Base-by-base conservation (phyloP, 2,329 filamentous ascomycete genomes). In the Didymella exigua region DNA sequence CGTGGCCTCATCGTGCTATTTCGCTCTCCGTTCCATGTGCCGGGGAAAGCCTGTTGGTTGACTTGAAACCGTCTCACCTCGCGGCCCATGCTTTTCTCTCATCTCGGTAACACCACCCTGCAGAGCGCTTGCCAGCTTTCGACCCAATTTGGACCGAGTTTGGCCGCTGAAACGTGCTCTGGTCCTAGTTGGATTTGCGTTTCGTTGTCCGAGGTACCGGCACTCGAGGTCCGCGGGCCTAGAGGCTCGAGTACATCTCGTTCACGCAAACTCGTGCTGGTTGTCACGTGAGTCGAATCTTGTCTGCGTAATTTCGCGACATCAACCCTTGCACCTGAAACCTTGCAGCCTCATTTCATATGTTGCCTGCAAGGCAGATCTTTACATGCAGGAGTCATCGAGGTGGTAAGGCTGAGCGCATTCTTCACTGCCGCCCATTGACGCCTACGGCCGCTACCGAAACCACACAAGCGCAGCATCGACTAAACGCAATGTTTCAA, bases 21-120 rank as follows among this genome's bases (percentile, higher is more conserved):
- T 58, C 56, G 46, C 49, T 50, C 46, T 50, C 52, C 60, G 66
- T 66, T 61, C 65, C 60, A 64, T 52, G 27, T 55, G 54, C 61
- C 58, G 61, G 67, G 63, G 60, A 59, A 62, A 51, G 61, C 63
- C 56, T 68, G 61, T 49, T 52, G 56, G 51, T 54, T 31, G 16
- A 46, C 40, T 62, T 71, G 67, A 70, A 70, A 71, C 67, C 62
- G 65, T 67, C 68, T 61, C 67, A 66, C 57, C 64, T 60, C 54
- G 48, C 52, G 52, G 55, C 49, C 57, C 56, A 61, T 64, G 64
- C 66, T 46, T 31, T 33, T 29, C 29, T 23, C 57, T 67, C 65
- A 70, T 71, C 60, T 72, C 69, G 66, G 53, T 61, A 69, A 55
- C 46, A 42, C 16, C 27, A 40, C 59, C 62, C 62, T 65, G 67